Evolutionary conservation across 164 flowering plant genomes (phyloP).

Genomic region (Aristolochia fimbriata): DNA sequence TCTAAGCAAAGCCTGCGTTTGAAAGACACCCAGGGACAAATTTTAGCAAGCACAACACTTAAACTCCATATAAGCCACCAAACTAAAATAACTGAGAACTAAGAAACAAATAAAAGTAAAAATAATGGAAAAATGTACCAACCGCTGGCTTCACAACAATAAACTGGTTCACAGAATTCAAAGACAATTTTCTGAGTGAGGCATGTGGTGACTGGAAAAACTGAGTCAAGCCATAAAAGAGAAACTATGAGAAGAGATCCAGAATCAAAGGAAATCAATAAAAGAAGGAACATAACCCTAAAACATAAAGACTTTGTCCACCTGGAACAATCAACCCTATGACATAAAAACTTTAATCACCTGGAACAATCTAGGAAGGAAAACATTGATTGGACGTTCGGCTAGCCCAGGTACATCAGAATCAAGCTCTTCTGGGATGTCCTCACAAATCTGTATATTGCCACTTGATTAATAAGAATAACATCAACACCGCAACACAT

Average conservation of each 20-base stretch:
- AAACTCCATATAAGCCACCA: background rate
- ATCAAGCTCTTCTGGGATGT: slow-evolving; percentile 89
- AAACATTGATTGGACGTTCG: slow-evolving; percentile 81
- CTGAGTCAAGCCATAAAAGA: slow-evolving; percentile 26
- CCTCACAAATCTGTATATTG: slow-evolving; percentile 78
- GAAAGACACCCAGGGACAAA: slow-evolving; percentile 1
- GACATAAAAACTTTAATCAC: slow-evolving; percentile 23
- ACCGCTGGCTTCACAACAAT: slow-evolving; percentile 94
- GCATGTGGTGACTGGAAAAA: slow-evolving; percentile 88
- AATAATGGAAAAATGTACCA: slow-evolving; percentile 15
- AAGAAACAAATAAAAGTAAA: background rate
- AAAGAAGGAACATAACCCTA: background rate
- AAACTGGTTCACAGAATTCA: slow-evolving; percentile 84
- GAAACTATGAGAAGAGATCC: background rate
- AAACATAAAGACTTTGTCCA: background rate
- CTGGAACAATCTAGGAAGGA: slow-evolving; percentile 81
- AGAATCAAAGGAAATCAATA: background rate
- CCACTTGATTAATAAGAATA: slow-evolving; percentile 4
- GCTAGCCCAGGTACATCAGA: slow-evolving; percentile 75
- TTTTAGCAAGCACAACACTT: background rate
- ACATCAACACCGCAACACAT: too few species aligned
- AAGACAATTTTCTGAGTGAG: slow-evolving; percentile 74
- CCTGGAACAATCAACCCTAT: background rate
- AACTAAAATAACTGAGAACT: background rate
- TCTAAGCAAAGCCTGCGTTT: slow-evolving; percentile 56